Conservation (phyloP, 805 yeast species). For the Tetrapisispora pingtungensis region DNA sequence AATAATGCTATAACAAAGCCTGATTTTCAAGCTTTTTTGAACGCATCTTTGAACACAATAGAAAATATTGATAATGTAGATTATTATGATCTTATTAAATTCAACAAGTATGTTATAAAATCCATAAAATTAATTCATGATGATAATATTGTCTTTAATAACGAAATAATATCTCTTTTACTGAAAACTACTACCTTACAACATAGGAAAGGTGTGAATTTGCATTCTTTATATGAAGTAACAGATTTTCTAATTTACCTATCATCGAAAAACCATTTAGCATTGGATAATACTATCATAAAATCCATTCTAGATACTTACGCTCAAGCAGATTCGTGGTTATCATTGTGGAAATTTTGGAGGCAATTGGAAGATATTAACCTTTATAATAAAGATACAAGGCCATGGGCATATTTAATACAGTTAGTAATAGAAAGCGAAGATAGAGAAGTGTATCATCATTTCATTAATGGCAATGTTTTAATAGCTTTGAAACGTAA, state of each 20-base stretch:
- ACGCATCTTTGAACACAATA: slow-evolving; percentile 6
- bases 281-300: slow-evolving; percentile 8
- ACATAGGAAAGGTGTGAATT: slow-evolving; percentile 7
- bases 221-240: slow-evolving; percentile 14
- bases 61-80: slow-evolving; percentile 1
- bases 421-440: slow-evolving; percentile 10
- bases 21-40: slow-evolving; percentile 16
- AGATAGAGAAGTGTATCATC: slow-evolving; percentile 10
- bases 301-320: slow-evolving; percentile 12
- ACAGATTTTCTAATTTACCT: slow-evolving; percentile 9
- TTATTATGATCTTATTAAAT: slow-evolving; percentile 10
- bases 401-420: slow-evolving; percentile 23
- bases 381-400: slow-evolving; percentile 11
- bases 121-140: slow-evolving; percentile 9
- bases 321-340: slow-evolving; percentile 16
- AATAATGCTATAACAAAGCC: slow-evolving; percentile 10
- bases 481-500: slow-evolving; percentile 20
- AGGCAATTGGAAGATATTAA: slow-evolving; percentile 7
- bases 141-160: slow-evolving; percentile 8
- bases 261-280: neutral
- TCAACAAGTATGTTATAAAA: slow-evolving; percentile 7
- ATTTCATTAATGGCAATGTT: slow-evolving; percentile 15
- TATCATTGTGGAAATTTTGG: slow-evolving; percentile 20
- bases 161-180: slow-evolving; percentile 13
- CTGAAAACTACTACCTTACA: slow-evolving; percentile 13